Percentiles rank a stretch among this genome's conserved stretches.
Evolutionary conservation across 257 asterid species (phyloP).

Genomic region (Cordia subcordata): DNA sequence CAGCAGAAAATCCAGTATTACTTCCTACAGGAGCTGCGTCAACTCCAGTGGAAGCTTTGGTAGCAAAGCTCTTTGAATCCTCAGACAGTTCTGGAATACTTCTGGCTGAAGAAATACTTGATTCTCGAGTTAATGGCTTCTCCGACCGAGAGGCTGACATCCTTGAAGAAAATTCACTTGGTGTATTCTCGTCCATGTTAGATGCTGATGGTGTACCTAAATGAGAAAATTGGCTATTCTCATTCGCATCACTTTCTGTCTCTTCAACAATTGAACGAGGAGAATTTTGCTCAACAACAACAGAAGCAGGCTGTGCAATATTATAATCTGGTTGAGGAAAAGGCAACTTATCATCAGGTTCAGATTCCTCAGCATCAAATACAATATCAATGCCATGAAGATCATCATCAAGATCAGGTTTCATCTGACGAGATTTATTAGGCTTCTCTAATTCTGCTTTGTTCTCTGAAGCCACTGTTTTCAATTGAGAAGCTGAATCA

Average conservation of each 20-base stretch:
- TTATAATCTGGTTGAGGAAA: slow-evolving; percentile 85
- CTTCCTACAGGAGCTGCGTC: slow-evolving; percentile 40
- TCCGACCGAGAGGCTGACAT: slow-evolving; percentile 73
- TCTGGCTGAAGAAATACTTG: slow-evolving; percentile 69
- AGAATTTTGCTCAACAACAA: slow-evolving; percentile 50
- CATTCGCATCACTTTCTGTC: slow-evolving; percentile 69
- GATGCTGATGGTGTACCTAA: slow-evolving; percentile 48
- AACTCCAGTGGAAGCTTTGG: slow-evolving; percentile 30
- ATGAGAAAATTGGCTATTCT: slow-evolving; percentile 51
- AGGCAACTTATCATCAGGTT: slow-evolving; percentile 80
- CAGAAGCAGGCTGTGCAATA: slow-evolving; percentile 51
- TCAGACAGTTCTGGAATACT: slow-evolving; percentile 56
- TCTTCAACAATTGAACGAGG: slow-evolving; percentile 92
- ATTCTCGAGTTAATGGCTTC: slow-evolving; percentile 52
- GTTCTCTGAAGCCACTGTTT: slow-evolving; percentile 43
- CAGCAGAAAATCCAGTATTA: slow-evolving; percentile 38
- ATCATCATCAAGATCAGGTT: slow-evolving; percentile 88
- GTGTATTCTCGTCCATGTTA: slow-evolving; percentile 55
- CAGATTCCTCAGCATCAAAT: slow-evolving; percentile 92
- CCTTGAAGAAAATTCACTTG: slow-evolving; percentile 74
- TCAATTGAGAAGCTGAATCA: slow-evolving; percentile 47
- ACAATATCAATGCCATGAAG: slow-evolving; percentile 95
- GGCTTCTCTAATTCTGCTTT: slow-evolving; percentile 49
- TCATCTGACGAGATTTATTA: slow-evolving; percentile 51
- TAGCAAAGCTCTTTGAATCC: slow-evolving; percentile 38